Conservation (phyloP, 345 rosid genomes). For the Corchorus olitorius region DNA sequence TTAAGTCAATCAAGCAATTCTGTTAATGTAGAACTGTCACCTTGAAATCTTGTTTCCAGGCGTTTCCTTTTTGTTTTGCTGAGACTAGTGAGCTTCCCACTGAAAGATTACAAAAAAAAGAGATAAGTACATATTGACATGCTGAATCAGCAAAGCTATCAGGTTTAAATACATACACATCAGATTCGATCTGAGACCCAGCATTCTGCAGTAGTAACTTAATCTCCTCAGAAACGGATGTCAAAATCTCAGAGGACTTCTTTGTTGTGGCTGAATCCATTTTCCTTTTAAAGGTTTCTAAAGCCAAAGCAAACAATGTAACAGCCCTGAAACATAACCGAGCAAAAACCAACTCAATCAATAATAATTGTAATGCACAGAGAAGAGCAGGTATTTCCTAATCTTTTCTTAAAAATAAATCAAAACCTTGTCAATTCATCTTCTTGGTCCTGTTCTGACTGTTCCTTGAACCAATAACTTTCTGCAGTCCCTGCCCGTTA, state of each 20-base stretch:
- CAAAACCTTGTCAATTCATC: constrained; percentile 78
- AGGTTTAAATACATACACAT: constrained; percentile 53
- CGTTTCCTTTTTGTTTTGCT: constrained; percentile 74
- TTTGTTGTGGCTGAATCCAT: constrained; percentile 60
- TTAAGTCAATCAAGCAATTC: constrained; percentile 3
- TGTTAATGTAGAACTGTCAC: constrained; percentile 31
- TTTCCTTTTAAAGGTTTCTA: constrained; percentile 70
- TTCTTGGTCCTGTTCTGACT: constrained; percentile 51
- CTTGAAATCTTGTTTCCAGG: constrained; percentile 76
- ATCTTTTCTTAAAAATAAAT: constrained; percentile 14
- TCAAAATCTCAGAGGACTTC: constrained; percentile 76
- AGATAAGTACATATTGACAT: constrained; percentile 20
- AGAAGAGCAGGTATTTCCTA: constrained; percentile 3
- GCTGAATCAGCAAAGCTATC: constrained; percentile 19
- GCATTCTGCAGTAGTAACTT: constrained; percentile 58
- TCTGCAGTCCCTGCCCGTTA: constrained; percentile 45
- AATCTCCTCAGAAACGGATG: constrained; percentile 71
- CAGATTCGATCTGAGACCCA: constrained; percentile 68
- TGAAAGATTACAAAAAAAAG: constrained; percentile 39
- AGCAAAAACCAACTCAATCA: constrained; percentile 29
- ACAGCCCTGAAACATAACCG: constrained; percentile 62
- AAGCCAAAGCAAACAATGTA: constrained; percentile 59
- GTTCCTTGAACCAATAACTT: constrained; percentile 50
- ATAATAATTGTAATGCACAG: constrained; percentile 16
- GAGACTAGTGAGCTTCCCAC: constrained; percentile 59